Conservation (phyloP, 106 monocot species). For the Amphibolis antarctica region DNA sequence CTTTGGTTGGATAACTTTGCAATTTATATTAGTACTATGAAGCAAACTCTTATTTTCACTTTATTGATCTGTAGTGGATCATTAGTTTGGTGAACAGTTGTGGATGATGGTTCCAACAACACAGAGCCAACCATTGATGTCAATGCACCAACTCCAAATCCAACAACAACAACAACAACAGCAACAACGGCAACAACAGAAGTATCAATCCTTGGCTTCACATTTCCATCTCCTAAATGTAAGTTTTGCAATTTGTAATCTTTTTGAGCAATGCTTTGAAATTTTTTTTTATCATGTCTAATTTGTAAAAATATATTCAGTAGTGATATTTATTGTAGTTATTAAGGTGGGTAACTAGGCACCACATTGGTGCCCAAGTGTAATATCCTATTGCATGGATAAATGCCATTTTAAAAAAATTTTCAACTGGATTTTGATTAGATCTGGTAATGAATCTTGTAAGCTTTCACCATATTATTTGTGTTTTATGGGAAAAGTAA, state of each 20-base stretch:
- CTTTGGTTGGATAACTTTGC: no score
- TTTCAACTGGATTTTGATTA: no score
- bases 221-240: constrained; percentile 11
- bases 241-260: not conserved
- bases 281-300: not conserved
- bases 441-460: no score
- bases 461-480: no score
- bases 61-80: constrained; percentile 1
- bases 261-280: not conserved
- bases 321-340: not conserved
- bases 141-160: no score
- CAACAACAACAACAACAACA: not conserved
- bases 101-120: constrained; percentile 3
- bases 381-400: no score
- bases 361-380: no score
- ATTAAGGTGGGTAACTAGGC: no score
- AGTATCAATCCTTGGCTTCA: constrained; percentile 2
- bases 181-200: constrained; percentile 1
- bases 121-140: not conserved
- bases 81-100: not conserved
- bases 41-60: no score
- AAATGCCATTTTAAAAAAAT: no score
- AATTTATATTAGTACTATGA: no score
- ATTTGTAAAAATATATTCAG: not conserved
- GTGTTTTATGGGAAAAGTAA: no score